A percentile compares a stretch with the other conserved stretches of the same genome.
Evolutionary conservation across 768 basidiomycete genomes (phyloP).

Genomic region (Chlorophyllum brunneum): DNA sequence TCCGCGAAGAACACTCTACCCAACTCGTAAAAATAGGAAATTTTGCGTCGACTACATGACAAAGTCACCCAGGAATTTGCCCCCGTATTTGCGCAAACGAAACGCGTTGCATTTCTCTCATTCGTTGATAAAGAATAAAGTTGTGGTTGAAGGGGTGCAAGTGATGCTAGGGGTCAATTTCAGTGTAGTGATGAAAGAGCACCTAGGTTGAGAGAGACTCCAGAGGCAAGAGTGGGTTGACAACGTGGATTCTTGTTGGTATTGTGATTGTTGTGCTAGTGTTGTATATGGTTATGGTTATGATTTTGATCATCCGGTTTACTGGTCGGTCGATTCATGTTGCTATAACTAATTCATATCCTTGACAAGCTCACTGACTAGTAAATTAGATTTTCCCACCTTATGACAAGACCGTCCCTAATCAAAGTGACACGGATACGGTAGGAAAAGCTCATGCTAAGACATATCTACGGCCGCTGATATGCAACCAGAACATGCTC

Average conservation of each 20-base stretch:
- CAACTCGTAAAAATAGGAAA: slow-evolving; percentile 82
- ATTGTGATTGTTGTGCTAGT: slow-evolving; percentile 63
- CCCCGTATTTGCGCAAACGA: no score
- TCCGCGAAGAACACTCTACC: slow-evolving; percentile 71
- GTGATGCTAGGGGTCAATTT: slow-evolving; percentile 73
- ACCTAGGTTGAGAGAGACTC: slow-evolving; percentile 58
- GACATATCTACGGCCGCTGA: no score
- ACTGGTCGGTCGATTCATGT: background rate
- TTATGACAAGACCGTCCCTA: no score
- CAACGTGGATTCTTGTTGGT: slow-evolving; percentile 68
- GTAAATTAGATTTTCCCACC: no score
- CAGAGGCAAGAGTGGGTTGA: slow-evolving; percentile 58
- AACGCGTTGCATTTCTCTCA: slow-evolving; percentile 80
- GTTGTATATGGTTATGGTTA: slow-evolving; percentile 68
- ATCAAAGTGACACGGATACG: no score
- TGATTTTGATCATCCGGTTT: slow-evolving; percentile 71
- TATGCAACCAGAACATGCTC: no score
- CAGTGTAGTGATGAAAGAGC: slow-evolving; percentile 62
- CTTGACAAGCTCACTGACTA: no score
- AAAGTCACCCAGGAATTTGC: no score
- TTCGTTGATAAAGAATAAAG: slow-evolving; percentile 70
- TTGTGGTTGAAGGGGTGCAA: slow-evolving; percentile 61
- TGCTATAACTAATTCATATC: no score
- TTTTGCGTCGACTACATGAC: slow-evolving; percentile 85
- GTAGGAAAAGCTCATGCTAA: no score